A percentile compares a stretch with the other conserved stretches of the same genome.
Conservation (phyloP, 441 rosid species). For the Gossypium davidsonii region DNA sequence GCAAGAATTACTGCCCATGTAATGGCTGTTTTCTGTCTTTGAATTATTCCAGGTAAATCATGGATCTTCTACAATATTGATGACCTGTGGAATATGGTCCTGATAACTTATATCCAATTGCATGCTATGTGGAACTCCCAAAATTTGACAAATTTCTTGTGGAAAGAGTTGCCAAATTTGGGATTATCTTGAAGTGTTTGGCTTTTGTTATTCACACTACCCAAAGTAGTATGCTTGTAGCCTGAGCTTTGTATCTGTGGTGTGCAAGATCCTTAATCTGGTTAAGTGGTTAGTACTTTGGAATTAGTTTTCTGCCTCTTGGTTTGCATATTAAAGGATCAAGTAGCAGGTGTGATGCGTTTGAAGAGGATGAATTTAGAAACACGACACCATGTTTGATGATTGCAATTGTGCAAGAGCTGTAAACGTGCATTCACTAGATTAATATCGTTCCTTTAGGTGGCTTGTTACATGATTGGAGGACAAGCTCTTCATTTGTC, state of each 20-base stretch:
- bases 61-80: slow-evolving; percentile 26
- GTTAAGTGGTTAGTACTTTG: slow-evolving; percentile 12
- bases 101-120: slow-evolving; percentile 25
- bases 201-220: slow-evolving; percentile 9
- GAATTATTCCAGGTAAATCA: slow-evolving; percentile 44
- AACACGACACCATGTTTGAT: slow-evolving; percentile 10
- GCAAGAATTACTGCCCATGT: not conserved
- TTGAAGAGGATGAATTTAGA: slow-evolving; percentile 10
- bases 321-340: slow-evolving; percentile 15
- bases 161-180: slow-evolving; percentile 21
- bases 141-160: slow-evolving; percentile 16
- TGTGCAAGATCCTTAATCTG: slow-evolving; percentile 10
- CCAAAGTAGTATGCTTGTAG: slow-evolving; percentile 18
- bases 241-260: not conserved
- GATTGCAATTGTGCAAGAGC: slow-evolving; percentile 4
- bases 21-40: not conserved
- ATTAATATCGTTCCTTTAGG: no score
- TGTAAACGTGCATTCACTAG: no score
- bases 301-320: slow-evolving; percentile 9
- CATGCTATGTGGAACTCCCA: slow-evolving; percentile 22
- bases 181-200: slow-evolving; percentile 17
- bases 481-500: not conserved
- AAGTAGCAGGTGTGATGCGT: not conserved
- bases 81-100: slow-evolving; percentile 31
- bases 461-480: no score